Conservation (phyloP, 2,329 filamentous ascomycete species). For the Lasiodiplodia sp. region DNA sequence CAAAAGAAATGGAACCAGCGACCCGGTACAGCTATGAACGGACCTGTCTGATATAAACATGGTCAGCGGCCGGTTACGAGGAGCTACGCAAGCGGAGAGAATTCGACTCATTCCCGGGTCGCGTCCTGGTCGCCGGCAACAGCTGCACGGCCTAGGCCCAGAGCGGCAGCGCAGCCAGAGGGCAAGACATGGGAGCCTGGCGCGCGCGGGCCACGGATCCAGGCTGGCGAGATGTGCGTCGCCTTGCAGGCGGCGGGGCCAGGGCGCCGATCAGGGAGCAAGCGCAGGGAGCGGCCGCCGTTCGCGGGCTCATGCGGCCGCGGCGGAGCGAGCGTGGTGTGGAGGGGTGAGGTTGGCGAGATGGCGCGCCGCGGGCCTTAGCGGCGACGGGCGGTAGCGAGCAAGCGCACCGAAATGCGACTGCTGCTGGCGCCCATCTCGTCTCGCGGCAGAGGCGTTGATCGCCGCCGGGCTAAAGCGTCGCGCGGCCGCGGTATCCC, state of each 20-base stretch:
- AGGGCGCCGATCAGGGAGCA: conserved; percentile 27
- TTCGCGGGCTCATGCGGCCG: conserved; percentile 12
- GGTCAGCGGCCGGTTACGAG: conserved; percentile 22
- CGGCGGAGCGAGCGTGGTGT: neutral
- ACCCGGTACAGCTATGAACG: conserved; percentile 26
- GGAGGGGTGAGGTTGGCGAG: conserved; percentile 17
- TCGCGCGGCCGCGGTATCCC: conserved; percentile 20
- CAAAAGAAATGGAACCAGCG: conserved; percentile 27
- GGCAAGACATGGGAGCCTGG: conserved; percentile 24
- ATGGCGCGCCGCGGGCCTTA: conserved; percentile 8
- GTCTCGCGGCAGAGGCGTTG: conserved; percentile 30
- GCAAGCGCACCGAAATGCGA: conserved; percentile 20
- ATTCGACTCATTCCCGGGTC: conserved; percentile 29
- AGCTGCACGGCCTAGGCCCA: conserved; percentile 24
- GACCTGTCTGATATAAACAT: conserved; percentile 29
- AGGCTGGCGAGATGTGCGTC: conserved; percentile 26
- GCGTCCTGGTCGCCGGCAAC: conserved; percentile 28
- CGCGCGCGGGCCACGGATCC: conserved; percentile 13
- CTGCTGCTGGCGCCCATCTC: conserved; percentile 22
- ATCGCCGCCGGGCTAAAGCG: conserved; percentile 27
- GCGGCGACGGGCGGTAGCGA: conserved; percentile 2
- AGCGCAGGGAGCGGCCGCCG: conserved; percentile 16
- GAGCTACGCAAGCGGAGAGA: conserved; percentile 29
- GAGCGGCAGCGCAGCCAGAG: conserved; percentile 17
- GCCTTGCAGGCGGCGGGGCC: conserved; percentile 21